phyloP scores from a whole-genome alignment of 2,329 filamentous ascomycete genomes.

The Hypoxylon sp. region DNA sequence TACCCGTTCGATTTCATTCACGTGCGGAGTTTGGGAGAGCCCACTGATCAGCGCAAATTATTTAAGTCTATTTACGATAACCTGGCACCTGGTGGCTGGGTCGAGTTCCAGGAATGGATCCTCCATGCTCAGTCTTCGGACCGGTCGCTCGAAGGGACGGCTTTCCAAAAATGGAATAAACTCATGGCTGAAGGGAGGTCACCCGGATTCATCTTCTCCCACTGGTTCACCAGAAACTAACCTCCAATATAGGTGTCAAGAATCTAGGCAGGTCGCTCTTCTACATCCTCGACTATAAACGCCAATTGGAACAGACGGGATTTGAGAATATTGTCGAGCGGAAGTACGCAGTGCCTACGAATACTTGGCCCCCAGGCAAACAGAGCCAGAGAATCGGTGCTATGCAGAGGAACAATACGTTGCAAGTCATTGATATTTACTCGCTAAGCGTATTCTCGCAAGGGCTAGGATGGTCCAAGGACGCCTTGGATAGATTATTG shows the following conservation, averaged over 20 bases:
- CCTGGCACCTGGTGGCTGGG: slow-evolving; percentile 55
- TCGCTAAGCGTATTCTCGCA: slow-evolving; percentile 47
- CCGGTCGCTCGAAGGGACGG: slow-evolving; percentile 53
- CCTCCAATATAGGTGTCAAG: slow-evolving; percentile 43
- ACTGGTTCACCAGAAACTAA: slow-evolving; percentile 21
- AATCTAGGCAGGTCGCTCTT: slow-evolving; percentile 54
- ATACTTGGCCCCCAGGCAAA: slow-evolving; percentile 53
- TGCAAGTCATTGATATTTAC: slow-evolving; percentile 50
- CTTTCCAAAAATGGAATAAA: slow-evolving; percentile 53
- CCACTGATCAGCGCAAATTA: slow-evolving; percentile 47
- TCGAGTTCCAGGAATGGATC: slow-evolving; percentile 57
- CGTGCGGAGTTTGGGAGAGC: slow-evolving; percentile 54
- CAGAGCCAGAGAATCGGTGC: slow-evolving; percentile 52
- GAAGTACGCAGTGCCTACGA: slow-evolving; percentile 52
- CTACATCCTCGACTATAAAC: slow-evolving; percentile 50
- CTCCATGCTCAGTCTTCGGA: slow-evolving; percentile 54
- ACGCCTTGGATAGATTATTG: slow-evolving; percentile 47
- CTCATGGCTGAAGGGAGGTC: slow-evolving; percentile 50
- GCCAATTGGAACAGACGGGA: slow-evolving; percentile 46
- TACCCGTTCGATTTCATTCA: slow-evolving; percentile 54
- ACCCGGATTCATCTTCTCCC: background rate
- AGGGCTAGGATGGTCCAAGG: slow-evolving; percentile 47
- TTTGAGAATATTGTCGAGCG: slow-evolving; percentile 51
- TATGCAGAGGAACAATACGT: slow-evolving; percentile 52
- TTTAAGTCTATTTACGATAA: slow-evolving; percentile 54